Evolutionary conservation across 495 filamentous ascomycete genomes (phyloP).

Genomic region (Astrothelium subdiscretum): DNA sequence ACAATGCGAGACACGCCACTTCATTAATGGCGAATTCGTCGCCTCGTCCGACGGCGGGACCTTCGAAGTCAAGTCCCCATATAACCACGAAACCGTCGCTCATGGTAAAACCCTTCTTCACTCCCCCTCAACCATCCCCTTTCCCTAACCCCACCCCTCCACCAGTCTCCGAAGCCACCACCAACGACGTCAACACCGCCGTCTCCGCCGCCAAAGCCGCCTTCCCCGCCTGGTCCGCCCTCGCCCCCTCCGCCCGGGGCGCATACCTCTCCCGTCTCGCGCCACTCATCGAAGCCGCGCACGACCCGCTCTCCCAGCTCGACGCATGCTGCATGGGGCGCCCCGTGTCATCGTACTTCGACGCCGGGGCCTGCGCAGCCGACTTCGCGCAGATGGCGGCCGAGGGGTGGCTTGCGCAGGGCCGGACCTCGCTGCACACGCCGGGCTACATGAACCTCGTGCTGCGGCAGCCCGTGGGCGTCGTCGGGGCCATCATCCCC

Average conservation of each 20-base stretch:
- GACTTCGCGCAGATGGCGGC: slow-evolving; percentile 19
- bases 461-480: slow-evolving; percentile 28
- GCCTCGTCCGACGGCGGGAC: slow-evolving; percentile 33
- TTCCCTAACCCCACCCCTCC: neutral
- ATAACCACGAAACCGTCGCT: slow-evolving; percentile 33
- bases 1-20: slow-evolving; percentile 28
- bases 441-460: slow-evolving; percentile 24
- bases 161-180: slow-evolving; percentile 36
- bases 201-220: slow-evolving; percentile 49
- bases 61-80: slow-evolving; percentile 36
- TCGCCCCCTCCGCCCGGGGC: slow-evolving; percentile 34
- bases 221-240: slow-evolving; percentile 44
- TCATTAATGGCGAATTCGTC: slow-evolving; percentile 40
- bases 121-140: neutral
- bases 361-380: slow-evolving; percentile 15
- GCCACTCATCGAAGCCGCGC: slow-evolving; percentile 34
- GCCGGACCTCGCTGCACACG: slow-evolving; percentile 23
- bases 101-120: slow-evolving; percentile 19
- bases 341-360: slow-evolving; percentile 31
- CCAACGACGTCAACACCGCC: slow-evolving; percentile 43
- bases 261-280: slow-evolving; percentile 42
- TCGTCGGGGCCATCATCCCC: slow-evolving; percentile 28
- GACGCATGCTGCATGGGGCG: slow-evolving; percentile 43
- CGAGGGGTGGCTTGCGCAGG: slow-evolving; percentile 17
- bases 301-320: slow-evolving; percentile 40